Evolutionary conservation across 2,329 filamentous ascomycete genomes (phyloP), one percentile per base, ranked within the genome.

Genomic region (Zymoseptoria passerinii): DNA sequence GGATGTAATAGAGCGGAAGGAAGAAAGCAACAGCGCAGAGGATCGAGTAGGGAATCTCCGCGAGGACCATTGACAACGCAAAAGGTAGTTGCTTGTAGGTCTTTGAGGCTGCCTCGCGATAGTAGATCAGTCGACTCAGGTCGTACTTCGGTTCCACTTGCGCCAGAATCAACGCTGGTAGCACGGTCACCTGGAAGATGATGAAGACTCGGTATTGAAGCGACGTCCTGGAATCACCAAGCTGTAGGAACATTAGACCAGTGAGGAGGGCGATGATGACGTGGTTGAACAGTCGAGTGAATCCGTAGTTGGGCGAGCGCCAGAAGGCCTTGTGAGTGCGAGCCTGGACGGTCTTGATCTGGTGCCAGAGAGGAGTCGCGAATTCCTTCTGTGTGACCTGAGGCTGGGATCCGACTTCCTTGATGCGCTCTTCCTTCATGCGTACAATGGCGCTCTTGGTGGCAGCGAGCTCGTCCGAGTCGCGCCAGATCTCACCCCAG

Each of bases 141-240:
- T 91, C 86, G 72, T 89, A 95, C 76, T 91, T 92, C 48, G 87
- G 84, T 73, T 95, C 88, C 56, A 95, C 87, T 69, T 95, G 90
- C 0, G 86, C 84, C 58, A 95, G 83, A 71, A 95, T 90, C 28
- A 95, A 79, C 1, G 89, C 88, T 0, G 90, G 90, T 27, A 96
- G 80, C 20, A 95, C 88, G 0, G 89, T 90, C 54, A 91, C 84
- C 59, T 95, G 90, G 82, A 96, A 96, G 72, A 94, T 89, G 73
- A 92, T 84, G 73, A 96, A 96, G 62, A 96, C 82, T 60, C 87
- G 86, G 77, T 94, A 89, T 73, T 96, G 91, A 4, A 96, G 80
- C 1, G 87, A 89, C 1, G 86, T 77, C 8, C 87, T 83, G 2
- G 87, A 90, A 67, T 91, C 75, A 69, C 92, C 85, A 8, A 95